Evolutionary conservation across 176 grass and related monocot genomes (phyloP).

Genomic region (Eleusine indica): DNA sequence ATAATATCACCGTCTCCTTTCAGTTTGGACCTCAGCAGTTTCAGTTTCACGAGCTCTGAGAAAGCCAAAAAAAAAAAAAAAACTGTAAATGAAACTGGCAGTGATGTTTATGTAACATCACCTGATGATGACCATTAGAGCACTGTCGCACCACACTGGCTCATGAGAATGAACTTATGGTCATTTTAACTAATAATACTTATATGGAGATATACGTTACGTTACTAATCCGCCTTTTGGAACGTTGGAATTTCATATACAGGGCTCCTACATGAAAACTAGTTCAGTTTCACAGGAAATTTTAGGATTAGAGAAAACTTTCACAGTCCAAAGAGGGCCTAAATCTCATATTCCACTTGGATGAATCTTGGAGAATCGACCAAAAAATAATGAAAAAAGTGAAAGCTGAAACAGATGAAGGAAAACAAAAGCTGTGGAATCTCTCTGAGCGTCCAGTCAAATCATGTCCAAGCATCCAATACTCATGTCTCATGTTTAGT

Average conservation of each 20-base stretch:
- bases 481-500: not conserved
- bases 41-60: not conserved
- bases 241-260: too few species aligned
- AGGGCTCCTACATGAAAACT: too few species aligned
- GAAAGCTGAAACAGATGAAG: constrained; percentile 25
- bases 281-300: too few species aligned
- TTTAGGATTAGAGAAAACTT: too few species aligned
- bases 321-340: too few species aligned
- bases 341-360: not conserved
- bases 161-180: not conserved
- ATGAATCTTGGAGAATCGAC: constrained; percentile 5
- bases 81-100: not conserved
- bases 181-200: too few species aligned
- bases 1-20: not conserved
- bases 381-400: not conserved
- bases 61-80: not conserved
- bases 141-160: not conserved
- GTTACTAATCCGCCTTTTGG: too few species aligned
- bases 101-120: not conserved
- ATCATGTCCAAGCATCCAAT: constrained; percentile 38
- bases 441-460: constrained; percentile 13
- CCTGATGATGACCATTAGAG: not conserved
- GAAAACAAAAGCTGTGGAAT: constrained; percentile 36
- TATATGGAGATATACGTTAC: too few species aligned
- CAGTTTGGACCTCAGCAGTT: not conserved